Base-by-base conservation (phyloP, 768 basidiomycete genomes). In the Naganishia onofrii region DNA sequence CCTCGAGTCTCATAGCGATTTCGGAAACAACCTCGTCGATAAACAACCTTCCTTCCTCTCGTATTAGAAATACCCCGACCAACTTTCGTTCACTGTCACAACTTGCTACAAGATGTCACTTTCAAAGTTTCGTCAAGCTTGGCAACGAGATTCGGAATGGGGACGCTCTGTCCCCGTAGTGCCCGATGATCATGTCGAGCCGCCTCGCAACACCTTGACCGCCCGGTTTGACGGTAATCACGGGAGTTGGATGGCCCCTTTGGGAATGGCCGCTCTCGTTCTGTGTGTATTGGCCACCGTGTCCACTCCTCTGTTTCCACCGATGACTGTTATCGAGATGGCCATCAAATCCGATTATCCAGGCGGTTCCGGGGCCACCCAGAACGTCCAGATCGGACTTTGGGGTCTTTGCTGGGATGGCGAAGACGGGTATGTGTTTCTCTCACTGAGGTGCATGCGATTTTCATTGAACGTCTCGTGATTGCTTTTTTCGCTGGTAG, bases 321-420 rank as follows among this genome's bases (percentile, higher is more conserved):
- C 38, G 2, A 46, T 63, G 60, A 46, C 31, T 28, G 3, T 63
- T 1, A 7, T 63, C 23, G 60, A 63, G 38, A 26, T 63, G 36
- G 21, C 15, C 10, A 26, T 63, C 60, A 44, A 63, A 42, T 23
- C 38, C 21, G 60, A 44, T 28, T 42, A 42, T 21, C 42, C 60
- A 8, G 60, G 60, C n/a, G 36, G 38, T 44, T 63, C 60, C 42
- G 60, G 60, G 29, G 29, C 60, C 9, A 13, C 36, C 3, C 60
- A 63, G 29, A 63, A 42, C 23, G 36, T 63, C 9, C 19, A 42
- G 34, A 34, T 63, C 26, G 60, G 60, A 3, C 60, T 63, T 9
- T 63, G 60, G 60, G 60, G 60, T 15, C 42, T 63, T 42, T 63
- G 60, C 38, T 44, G 38, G 38, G 28, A 29, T 44, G 60, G 60